phyloP scores from a whole-genome alignment of 176 grass and related monocot species.

The Tillandsia fasciculata region DNA sequence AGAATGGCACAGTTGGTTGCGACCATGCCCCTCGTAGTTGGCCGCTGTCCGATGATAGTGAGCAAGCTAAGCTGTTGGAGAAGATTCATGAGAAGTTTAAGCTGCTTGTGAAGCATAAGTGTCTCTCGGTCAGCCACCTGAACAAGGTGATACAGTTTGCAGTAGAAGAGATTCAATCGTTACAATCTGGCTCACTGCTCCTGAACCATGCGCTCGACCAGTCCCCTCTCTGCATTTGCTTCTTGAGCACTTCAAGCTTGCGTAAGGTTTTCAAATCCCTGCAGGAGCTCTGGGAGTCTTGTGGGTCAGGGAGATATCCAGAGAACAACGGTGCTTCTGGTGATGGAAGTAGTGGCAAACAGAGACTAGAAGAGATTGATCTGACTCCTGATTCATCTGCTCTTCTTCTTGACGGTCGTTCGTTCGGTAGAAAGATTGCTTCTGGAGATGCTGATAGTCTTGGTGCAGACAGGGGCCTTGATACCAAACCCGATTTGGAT shows the following conservation, averaged over 20 bases:
- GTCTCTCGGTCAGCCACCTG: constrained; percentile 61
- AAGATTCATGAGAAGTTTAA: constrained; percentile 50
- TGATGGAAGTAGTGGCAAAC: constrained; percentile 28
- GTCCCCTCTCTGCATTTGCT: constrained; percentile 68
- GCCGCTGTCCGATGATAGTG: constrained; percentile 73
- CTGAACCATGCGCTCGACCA: constrained; percentile 51
- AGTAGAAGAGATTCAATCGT: constrained; percentile 53
- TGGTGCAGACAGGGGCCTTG: neutral
- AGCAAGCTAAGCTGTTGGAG: constrained; percentile 58
- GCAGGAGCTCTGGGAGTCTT: constrained; percentile 59
- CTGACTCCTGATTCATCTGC: constrained; percentile 42
- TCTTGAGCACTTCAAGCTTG: constrained; percentile 57
- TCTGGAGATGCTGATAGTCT: constrained; percentile 29
- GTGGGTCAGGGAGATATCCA: constrained; percentile 43
- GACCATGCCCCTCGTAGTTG: constrained; percentile 29
- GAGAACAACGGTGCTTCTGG: constrained; percentile 48
- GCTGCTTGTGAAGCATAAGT: constrained; percentile 58
- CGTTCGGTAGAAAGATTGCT: constrained; percentile 28
- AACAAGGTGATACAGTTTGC: constrained; percentile 60
- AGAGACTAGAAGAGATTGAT: constrained; percentile 39
- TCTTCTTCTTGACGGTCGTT: constrained; percentile 39
- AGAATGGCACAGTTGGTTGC: neutral
- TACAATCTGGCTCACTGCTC: constrained; percentile 40
- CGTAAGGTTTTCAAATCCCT: constrained; percentile 58
- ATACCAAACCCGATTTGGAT: constrained; percentile 23